Evolutionary conservation across 2,329 filamentous ascomycete genomes (phyloP).

Genomic region (Blastomyces gilchristii): DNA sequence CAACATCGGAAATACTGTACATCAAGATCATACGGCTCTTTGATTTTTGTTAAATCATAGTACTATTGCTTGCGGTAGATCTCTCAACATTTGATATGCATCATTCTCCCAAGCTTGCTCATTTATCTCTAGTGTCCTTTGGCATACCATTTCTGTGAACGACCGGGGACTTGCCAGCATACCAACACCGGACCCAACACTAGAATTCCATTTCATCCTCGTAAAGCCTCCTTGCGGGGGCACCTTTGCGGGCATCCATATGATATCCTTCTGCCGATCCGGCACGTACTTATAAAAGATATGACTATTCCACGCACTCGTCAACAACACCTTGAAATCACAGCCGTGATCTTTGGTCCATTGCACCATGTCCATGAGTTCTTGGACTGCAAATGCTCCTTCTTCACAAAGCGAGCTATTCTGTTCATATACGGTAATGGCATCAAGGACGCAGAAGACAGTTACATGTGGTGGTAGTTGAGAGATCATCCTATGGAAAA

Average conservation of each 20-base stretch:
- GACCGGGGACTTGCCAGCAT: neutral
- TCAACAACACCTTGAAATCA: slow-evolving; percentile 5
- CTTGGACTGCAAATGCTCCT: slow-evolving; percentile 2
- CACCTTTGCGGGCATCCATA: slow-evolving; percentile 5
- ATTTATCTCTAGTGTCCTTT: neutral
- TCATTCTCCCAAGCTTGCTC: neutral
- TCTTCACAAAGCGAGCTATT: neutral
- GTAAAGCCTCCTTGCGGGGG: slow-evolving; percentile 2
- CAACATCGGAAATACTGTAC: too few species aligned
- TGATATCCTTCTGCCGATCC: slow-evolving; percentile 1
- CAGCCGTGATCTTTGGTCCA: slow-evolving; percentile 4
- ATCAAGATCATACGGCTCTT: neutral
- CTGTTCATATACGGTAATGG: slow-evolving; percentile 4
- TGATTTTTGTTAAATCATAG: neutral
- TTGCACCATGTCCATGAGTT: slow-evolving; percentile 5
- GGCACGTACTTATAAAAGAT: slow-evolving; percentile 2
- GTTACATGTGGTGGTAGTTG: slow-evolving; percentile 2
- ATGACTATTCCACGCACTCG: slow-evolving; percentile 6
- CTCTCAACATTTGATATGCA: neutral
- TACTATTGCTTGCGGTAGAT: neutral
- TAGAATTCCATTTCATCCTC: slow-evolving; percentile 7
- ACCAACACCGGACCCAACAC: neutral
- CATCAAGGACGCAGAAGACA: slow-evolving; percentile 5
- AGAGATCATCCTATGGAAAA: slow-evolving; percentile 7
- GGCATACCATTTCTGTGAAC: too few species aligned